phyloP scores from a whole-genome alignment of 2,329 filamentous ascomycete genomes.

The Orbilia quercus region DNA sequence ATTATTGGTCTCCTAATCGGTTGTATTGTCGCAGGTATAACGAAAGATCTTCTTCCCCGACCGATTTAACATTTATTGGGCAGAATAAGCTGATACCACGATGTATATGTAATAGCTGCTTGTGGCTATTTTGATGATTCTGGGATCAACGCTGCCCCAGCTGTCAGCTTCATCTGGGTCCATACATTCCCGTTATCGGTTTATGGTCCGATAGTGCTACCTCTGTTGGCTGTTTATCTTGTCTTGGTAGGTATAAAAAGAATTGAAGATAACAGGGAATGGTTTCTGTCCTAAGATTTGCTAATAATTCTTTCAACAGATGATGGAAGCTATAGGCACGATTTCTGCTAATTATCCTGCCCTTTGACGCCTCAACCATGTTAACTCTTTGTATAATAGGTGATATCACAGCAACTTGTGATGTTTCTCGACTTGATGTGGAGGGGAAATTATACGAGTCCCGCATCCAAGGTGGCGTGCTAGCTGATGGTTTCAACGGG shows the following conservation, averaged over 20 bases:
- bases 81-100: not conserved
- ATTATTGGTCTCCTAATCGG: slow-evolving; percentile 74
- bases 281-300: not conserved
- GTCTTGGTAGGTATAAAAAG: slow-evolving; percentile 26
- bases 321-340: slow-evolving; percentile 72
- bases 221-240: slow-evolving; percentile 60
- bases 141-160: slow-evolving; percentile 71
- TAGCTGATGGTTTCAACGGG: slow-evolving; percentile 75
- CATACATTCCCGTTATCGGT: slow-evolving; percentile 74
- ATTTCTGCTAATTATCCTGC: not conserved
- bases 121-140: slow-evolving; percentile 73
- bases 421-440: slow-evolving; percentile 73
- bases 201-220: slow-evolving; percentile 75
- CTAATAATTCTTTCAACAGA: slow-evolving; percentile 68
- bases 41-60: not conserved
- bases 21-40: slow-evolving; percentile 72
- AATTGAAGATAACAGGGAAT: not conserved
- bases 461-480: slow-evolving; percentile 75
- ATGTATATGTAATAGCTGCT: slow-evolving; percentile 61
- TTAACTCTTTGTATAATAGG: slow-evolving; percentile 61
- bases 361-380: not conserved
- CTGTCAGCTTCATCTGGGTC: slow-evolving; percentile 76
- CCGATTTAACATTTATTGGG: not conserved
- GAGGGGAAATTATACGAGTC: slow-evolving; percentile 74
- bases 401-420: slow-evolving; percentile 76